These are phyloP conservation scores for Exophiala sideris DNA, from an alignment of 2,329 filamentous ascomycete species.

Conservation along the genomic window DNA sequence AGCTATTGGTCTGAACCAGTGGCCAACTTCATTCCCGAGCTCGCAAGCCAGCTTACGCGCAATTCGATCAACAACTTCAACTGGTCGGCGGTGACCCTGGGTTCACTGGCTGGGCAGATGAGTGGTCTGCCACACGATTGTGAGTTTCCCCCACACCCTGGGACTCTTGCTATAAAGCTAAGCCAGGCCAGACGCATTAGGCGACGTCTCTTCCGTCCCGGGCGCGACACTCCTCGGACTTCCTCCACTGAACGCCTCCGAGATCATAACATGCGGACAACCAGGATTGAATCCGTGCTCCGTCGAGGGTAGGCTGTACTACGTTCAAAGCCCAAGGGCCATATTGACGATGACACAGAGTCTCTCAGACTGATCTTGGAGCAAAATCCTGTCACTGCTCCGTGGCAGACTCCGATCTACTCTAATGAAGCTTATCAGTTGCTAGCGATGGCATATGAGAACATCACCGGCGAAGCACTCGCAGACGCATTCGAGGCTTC, in stretches of 20 bases:
- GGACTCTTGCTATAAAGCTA: background rate
- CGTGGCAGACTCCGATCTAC: conserved; percentile 34
- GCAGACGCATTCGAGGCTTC: conserved; percentile 27
- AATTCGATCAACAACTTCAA: conserved; percentile 28
- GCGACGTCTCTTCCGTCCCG: conserved; percentile 1
- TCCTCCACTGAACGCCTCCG: conserved; percentile 4
- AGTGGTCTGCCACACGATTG: conserved; percentile 11
- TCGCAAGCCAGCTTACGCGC: conserved; percentile 25
- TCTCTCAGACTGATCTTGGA: conserved; percentile 4
- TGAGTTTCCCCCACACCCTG: conserved; percentile 1
- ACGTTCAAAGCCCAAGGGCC: background rate
- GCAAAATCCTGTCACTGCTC: conserved; percentile 17
- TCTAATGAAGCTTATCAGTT: conserved; percentile 38
- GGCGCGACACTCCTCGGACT: conserved; percentile 2
- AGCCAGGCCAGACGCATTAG: background rate
- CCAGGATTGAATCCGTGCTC: background rate
- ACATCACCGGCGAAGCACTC: conserved; percentile 39
- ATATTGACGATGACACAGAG: conserved; percentile 1
- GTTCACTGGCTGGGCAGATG: conserved; percentile 47
- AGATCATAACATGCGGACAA: conserved; percentile 6
- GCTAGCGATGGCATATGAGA: conserved; percentile 39
- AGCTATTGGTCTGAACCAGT: conserved; percentile 39
- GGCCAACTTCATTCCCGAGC: conserved; percentile 40
- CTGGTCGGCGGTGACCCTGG: conserved; percentile 51
- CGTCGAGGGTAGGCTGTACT: background rate